phyloP scores from a whole-genome alignment of 1,284 basidiomycete species.

The Heterobasidion occidentale region DNA sequence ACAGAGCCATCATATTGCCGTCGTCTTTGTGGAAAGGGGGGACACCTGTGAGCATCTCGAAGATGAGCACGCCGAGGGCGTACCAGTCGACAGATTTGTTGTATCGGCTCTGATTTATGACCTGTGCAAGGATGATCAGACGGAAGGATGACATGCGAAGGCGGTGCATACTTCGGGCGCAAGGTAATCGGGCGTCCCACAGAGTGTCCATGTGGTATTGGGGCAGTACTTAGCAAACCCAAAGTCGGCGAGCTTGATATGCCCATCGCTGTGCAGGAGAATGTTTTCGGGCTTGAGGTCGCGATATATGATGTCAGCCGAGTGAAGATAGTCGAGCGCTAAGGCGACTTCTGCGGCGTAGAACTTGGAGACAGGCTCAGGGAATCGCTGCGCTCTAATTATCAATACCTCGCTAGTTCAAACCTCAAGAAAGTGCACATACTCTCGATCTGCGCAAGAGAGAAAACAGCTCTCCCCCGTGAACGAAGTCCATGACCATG shows the following conservation, averaged over 20 bases:
- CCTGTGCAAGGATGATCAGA: constrained; percentile 28
- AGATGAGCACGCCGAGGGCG: constrained; percentile 93
- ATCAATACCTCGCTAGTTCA: background rate
- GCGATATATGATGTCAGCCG: constrained; percentile 90
- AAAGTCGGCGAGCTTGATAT: constrained; percentile 98
- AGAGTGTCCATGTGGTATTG: constrained; percentile 94
- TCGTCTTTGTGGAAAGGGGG: constrained; percentile 69
- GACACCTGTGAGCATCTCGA: constrained; percentile 92
- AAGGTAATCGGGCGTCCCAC: constrained; percentile 96
- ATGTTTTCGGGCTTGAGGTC: constrained; percentile 99
- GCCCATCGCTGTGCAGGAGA: constrained; percentile 87
- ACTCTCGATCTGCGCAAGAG: constrained; percentile 86
- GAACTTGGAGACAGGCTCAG: constrained; percentile 98
- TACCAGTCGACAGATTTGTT: constrained; percentile 99
- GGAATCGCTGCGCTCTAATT: constrained; percentile 67
- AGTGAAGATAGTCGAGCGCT: constrained; percentile 90
- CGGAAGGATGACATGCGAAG: constrained; percentile 2
- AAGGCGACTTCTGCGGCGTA: constrained; percentile 97
- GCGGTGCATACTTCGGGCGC: constrained; percentile 67
- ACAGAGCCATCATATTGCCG: constrained; percentile 55
- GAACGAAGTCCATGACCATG: constrained; percentile 99
- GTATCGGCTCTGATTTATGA: constrained; percentile 87
- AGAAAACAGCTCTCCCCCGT: constrained; percentile 94
- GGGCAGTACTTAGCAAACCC: constrained; percentile 93
- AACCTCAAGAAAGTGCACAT: constrained; percentile 18